These are phyloP conservation scores for Fusarium transvaalense DNA, from an alignment of 2,329 filamentous ascomycete genomes.

Conservation along the genomic window DNA sequence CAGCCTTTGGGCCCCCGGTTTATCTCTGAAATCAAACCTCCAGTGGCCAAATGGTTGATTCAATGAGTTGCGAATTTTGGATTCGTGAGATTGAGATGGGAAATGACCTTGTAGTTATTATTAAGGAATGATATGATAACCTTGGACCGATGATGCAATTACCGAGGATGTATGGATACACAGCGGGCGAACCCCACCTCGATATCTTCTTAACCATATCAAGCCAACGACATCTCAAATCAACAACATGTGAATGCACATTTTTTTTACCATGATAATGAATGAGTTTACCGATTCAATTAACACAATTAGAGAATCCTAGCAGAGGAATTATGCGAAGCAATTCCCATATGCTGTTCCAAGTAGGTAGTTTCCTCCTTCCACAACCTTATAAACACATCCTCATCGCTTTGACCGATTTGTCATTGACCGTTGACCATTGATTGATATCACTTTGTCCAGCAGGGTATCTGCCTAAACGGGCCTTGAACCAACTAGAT, in stretches of 20 bases:
- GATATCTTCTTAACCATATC: constrained; percentile 14
- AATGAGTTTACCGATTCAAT: constrained; percentile 1
- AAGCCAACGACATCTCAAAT: constrained; percentile 29
- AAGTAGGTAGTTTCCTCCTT: constrained; percentile 6
- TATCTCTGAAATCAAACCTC: background rate
- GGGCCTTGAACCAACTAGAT: constrained; percentile 19
- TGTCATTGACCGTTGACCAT: background rate
- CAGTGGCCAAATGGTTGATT: background rate
- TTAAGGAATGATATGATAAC: constrained; percentile 35
- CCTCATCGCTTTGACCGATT: background rate
- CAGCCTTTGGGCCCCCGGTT: background rate
- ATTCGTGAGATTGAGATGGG: background rate
- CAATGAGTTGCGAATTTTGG: background rate
- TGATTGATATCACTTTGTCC: background rate
- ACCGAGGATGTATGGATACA: constrained; percentile 34
- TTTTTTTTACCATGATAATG: background rate
- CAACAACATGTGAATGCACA: constrained; percentile 26
- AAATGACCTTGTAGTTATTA: constrained; percentile 2
- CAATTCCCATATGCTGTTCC: constrained; percentile 10
- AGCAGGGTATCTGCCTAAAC: background rate
- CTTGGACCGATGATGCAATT: constrained; percentile 40
- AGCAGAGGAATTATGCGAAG: background rate
- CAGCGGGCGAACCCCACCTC: constrained; percentile 5
- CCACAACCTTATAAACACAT: constrained; percentile 1
- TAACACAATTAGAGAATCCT: background rate